phyloP scores from a whole-genome alignment of 352 stramenopile genomes.

The Pythium sukuiense region DNA sequence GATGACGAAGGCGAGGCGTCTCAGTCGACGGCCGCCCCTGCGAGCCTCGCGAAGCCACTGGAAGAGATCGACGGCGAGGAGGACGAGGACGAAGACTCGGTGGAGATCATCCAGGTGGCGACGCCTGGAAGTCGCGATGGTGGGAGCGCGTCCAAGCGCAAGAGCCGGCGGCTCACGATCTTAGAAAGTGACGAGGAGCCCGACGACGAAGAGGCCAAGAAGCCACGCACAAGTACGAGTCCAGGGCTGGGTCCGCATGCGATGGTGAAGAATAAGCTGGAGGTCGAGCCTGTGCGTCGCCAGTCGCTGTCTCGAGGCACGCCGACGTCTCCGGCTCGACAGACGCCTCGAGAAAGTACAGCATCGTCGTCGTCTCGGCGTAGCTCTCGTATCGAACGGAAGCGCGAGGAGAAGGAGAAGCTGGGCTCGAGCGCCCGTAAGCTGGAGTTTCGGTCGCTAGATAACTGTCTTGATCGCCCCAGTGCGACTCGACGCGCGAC shows the following conservation, averaged over 20 bases:
- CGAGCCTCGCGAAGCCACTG: not conserved
- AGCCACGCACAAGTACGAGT: not conserved
- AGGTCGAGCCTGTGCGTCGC: slow-evolving; percentile 22
- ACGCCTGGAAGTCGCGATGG: slow-evolving; percentile 32
- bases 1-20: slow-evolving; percentile 45
- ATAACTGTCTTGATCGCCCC: slow-evolving; percentile 60
- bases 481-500: not conserved
- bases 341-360: slow-evolving; percentile 3
- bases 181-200: slow-evolving; percentile 48
- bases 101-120: slow-evolving; percentile 45
- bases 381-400: slow-evolving; percentile 61
- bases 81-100: slow-evolving; percentile 53
- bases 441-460: slow-evolving; percentile 58
- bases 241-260: not conserved
- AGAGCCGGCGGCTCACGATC: slow-evolving; percentile 39
- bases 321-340: slow-evolving; percentile 1
- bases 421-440: slow-evolving; percentile 35
- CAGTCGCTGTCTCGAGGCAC: not conserved
- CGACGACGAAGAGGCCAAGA: not conserved
- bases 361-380: slow-evolving; percentile 44
- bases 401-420: slow-evolving; percentile 53
- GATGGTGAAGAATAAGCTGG: slow-evolving; percentile 11
- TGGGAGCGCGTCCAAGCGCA: slow-evolving; percentile 10
- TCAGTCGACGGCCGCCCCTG: not conserved
- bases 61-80: slow-evolving; percentile 24